A percentile compares a stretch with the other conserved stretches of the same genome.
phyloP scores from a whole-genome alignment of 495 filamentous ascomycete species.

The Haplographium delicatum region DNA sequence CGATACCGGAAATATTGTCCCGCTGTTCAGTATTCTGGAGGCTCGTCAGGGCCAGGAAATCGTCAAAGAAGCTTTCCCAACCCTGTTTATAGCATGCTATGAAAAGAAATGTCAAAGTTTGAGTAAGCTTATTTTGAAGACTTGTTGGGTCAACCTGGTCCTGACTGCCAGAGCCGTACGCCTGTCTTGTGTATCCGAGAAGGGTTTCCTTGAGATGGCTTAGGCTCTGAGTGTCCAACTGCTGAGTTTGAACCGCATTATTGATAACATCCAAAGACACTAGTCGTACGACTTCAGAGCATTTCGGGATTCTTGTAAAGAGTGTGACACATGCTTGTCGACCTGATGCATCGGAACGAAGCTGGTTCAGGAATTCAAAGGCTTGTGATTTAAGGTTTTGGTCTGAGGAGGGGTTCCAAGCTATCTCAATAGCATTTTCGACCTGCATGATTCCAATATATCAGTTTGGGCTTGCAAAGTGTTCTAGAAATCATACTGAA shows the following conservation, averaged over 20 bases:
- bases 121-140: constrained; percentile 95
- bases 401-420: constrained; percentile 70
- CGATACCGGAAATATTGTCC: constrained; percentile 69
- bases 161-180: constrained; percentile 54
- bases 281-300: constrained; percentile 79
- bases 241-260: constrained; percentile 71
- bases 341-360: constrained; percentile 69
- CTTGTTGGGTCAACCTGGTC: constrained; percentile 56
- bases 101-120: constrained; percentile 91
- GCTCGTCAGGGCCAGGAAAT: constrained; percentile 66
- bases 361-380: constrained; percentile 77
- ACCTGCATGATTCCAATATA: no score
- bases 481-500: background rate
- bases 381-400: constrained; percentile 75
- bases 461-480: no score
- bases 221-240: constrained; percentile 63
- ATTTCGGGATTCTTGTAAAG: constrained; percentile 74
- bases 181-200: constrained; percentile 66
- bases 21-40: constrained; percentile 45
- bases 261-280: constrained; percentile 88
- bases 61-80: constrained; percentile 86
- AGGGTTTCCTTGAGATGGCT: constrained; percentile 68
- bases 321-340: constrained; percentile 84
- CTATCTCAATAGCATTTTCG: constrained; percentile 88
- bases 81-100: constrained; percentile 72